Conservation (phyloP, 345 rosid species). For the Populus simonii region DNA sequence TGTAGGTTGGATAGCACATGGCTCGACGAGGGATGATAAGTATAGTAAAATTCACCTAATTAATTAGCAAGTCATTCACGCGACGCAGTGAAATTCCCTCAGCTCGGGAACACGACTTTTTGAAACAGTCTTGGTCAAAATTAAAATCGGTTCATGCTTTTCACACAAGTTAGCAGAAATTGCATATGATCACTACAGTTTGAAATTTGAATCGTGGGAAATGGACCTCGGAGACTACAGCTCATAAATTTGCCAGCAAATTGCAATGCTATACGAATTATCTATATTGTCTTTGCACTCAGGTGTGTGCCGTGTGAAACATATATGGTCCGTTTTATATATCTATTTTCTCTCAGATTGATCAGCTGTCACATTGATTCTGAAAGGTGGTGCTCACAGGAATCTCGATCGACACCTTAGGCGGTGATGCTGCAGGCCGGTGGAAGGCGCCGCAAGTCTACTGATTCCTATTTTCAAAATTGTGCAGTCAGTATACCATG, state of each 20-base stretch:
- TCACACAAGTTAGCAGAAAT: neutral
- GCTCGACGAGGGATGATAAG: neutral
- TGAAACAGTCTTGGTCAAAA: neutral
- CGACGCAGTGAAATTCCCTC: neutral
- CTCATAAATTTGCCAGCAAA: no score
- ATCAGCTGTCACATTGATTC: neutral
- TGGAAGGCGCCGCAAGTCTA: neutral
- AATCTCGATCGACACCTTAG: neutral
- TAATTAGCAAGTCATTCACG: neutral
- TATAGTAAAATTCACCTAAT: neutral
- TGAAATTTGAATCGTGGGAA: neutral
- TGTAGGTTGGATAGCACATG: neutral
- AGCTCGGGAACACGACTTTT: neutral
- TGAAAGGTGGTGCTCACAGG: neutral
- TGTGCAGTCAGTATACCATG: neutral
- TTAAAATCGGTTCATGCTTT: neutral
- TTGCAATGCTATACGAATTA: no score
- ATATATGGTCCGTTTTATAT: no score
- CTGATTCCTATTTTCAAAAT: neutral
- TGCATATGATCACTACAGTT: no score
- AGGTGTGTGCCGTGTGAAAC: no score
- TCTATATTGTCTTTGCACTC: no score
- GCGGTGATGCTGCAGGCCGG: neutral
- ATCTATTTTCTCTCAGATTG: neutral
- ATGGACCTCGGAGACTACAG: neutral